Base-by-base conservation (phyloP, 345 rosid species). In the Gossypium ekmanianum region DNA sequence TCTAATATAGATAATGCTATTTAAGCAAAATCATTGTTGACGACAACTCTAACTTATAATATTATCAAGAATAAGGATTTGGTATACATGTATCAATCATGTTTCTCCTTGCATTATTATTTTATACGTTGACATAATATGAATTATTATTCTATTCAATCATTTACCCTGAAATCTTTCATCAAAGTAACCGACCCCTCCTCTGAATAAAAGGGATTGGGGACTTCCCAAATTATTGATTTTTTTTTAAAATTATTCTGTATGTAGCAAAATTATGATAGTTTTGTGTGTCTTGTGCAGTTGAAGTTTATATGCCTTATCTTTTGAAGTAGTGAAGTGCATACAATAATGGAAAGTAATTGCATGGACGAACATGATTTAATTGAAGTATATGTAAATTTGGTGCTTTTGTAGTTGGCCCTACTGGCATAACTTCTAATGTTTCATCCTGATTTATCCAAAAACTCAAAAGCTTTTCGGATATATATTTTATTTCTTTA, bases 121-220 rank as follows among this genome's bases (percentile, higher is more conserved):
- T 29, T 34, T 61, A 13, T 14, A 34, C 45, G 47, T 62, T 29
- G 67, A 62, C 67, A 34, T 17, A 3, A 62, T 16, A 7, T 34
- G 67, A 62, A 34, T 61, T 61, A 61, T 61, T 61, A 61, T 29
- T 61, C 20, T 34, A 62, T 41, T 16, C 67, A 62, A 62, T 62
- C 20, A 61, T 62, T 62, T 41, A 34, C 67, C 39, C 44, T 3
- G 7, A 58, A 58, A 22, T 58, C 14, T 24, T 58, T 22, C 7
- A 58, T 58, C 62, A 57, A 22, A 57, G 10, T 20, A 20, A 3
- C 1, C 16, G 1, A 47, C 9, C 22, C 61, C 22, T 14, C 26
- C 61, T 57, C 29, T 18, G 13, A 57, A 5, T 34, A 34, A 4
- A 34, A 5, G 7, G 41, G 4, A 34, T 5, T 34, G 7, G 41